A percentile compares a stretch with the other conserved stretches of the same genome.
phyloP scores from a whole-genome alignment of 345 rosid genomes.

The Dimocarpus longan region DNA sequence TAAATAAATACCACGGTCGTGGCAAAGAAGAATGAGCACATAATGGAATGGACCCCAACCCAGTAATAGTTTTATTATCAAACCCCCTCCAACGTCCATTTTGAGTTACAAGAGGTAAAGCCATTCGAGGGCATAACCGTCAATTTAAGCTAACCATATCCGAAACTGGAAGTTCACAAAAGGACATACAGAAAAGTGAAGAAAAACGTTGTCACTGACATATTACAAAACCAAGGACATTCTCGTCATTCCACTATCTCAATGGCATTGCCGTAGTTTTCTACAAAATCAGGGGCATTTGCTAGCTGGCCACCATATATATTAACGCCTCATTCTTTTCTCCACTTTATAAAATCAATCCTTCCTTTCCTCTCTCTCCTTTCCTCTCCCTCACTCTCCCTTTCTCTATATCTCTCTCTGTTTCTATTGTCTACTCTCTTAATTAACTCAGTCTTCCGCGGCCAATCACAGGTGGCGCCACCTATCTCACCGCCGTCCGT shows the following conservation, averaged over 20 bases:
- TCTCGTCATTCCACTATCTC: constrained; percentile 1
- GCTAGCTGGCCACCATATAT: not conserved
- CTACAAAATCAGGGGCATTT: not conserved
- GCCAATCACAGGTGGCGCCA: constrained; percentile 5
- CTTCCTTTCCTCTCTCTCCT: not conserved
- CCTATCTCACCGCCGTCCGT: not conserved
- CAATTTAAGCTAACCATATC: not conserved
- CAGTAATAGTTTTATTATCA: not conserved
- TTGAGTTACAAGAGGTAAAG: not conserved
- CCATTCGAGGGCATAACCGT: not conserved
- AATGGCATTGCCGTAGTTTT: constrained; percentile 26
- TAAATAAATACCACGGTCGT: not conserved
- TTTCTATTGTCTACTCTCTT: not conserved
- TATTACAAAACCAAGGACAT: not conserved
- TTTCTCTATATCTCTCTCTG: not conserved
- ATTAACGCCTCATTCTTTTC: not conserved
- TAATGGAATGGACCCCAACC: constrained; percentile 10
- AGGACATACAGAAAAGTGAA: not conserved
- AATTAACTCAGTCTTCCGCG: not conserved
- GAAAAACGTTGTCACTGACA: not conserved
- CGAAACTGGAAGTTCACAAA: not conserved
- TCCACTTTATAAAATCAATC: not conserved
- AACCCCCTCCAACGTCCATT: not conserved
- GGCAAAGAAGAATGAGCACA: not conserved
- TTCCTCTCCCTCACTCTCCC: constrained; percentile 11